Evolutionary conservation across 345 rosid species (phyloP).

Genomic region (Geranium brycei): DNA sequence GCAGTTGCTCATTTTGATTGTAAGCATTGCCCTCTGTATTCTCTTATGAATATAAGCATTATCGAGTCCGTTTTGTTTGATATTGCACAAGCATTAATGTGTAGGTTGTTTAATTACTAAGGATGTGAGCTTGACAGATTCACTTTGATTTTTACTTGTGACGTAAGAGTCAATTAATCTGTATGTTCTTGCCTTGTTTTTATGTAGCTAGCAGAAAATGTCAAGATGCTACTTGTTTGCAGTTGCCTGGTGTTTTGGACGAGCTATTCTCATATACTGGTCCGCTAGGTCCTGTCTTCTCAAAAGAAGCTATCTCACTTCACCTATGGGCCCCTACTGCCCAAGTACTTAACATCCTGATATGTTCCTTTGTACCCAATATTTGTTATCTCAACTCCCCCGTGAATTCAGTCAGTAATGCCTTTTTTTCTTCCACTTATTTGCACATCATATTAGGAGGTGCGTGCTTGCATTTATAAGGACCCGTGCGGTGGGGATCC

Average conservation of each 20-base stretch:
- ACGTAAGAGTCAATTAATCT: neutral
- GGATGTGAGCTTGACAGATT: neutral
- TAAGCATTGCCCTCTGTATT: slow-evolving; percentile 18
- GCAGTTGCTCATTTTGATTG: slow-evolving; percentile 49
- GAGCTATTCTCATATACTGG: slow-evolving; percentile 76
- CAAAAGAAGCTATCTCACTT: slow-evolving; percentile 40
- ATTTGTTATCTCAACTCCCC: slow-evolving; percentile 5
- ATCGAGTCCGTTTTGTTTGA: neutral
- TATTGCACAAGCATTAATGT: neutral
- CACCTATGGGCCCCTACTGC: slow-evolving; percentile 92
- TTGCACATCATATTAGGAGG: slow-evolving; percentile 43
- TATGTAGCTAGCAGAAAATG: slow-evolving; percentile 48
- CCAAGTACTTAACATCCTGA: slow-evolving; percentile 32
- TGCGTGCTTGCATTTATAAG: slow-evolving; percentile 39
- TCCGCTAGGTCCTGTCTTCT: slow-evolving; percentile 71
- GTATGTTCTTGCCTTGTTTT: neutral
- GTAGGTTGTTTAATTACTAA: neutral
- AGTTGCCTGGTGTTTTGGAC: slow-evolving; percentile 73
- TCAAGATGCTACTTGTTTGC: slow-evolving; percentile 58
- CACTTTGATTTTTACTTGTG: neutral
- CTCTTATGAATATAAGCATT: neutral
- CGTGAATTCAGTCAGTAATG: neutral
- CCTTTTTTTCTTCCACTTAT: slow-evolving; percentile 13
- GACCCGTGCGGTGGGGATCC: slow-evolving; percentile 35
- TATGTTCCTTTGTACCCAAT: slow-evolving; percentile 1